Base-by-base conservation (phyloP, 2,329 filamentous ascomycete species). In the Sporothrix brunneoviolacea region DNA sequence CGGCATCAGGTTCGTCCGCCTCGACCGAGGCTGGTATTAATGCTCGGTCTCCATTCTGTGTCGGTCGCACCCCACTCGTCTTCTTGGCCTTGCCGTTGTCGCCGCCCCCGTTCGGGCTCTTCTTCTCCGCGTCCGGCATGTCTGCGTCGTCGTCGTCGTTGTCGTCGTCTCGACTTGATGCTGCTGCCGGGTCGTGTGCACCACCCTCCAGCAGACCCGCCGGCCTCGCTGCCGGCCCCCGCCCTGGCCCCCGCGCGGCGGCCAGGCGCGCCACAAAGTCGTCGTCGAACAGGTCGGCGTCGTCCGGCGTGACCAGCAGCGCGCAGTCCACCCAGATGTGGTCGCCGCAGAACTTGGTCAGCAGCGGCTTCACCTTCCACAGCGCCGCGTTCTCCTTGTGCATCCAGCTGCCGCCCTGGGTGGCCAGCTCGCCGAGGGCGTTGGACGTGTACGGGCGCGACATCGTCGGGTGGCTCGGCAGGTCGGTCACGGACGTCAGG, bases 341-440 rank as follows among this genome's bases (percentile, higher is more conserved):
- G 63, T 94, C 88, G 28, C 88, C 88, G 43, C 85, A 81, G 8
- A 93, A 74, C 56, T 80, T 79, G 28, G 84, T 86, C 57, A 88
- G 75, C 45, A 93, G 68, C 57, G 84, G 80, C 62, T 88, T 88
- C 41, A 88, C 82, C 59, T 80, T 82, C 79, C 84, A 88, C 10
- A 91, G 70, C 5, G 83, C 82, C 22, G 73, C 72, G 55, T 86
- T 86, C 63, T 93, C 88, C 61, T 85, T 84, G 51, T 87, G 81
- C 71, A 88, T 80, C 58, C 88, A 83, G 51, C 79, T 75, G 57
- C 80, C 77, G 49, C 82, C 83, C 66, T 91, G 83, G 39, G 74
- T 73, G 16, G 84, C 80, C 50, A 94, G 76, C 56, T 87, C 79
- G 44, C 80, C 83, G 16, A 93, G 74, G 10, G 84, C 86, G 57